Conservation (phyloP, 2,329 filamentous ascomycete genomes). For the Nakataea oryzae region DNA sequence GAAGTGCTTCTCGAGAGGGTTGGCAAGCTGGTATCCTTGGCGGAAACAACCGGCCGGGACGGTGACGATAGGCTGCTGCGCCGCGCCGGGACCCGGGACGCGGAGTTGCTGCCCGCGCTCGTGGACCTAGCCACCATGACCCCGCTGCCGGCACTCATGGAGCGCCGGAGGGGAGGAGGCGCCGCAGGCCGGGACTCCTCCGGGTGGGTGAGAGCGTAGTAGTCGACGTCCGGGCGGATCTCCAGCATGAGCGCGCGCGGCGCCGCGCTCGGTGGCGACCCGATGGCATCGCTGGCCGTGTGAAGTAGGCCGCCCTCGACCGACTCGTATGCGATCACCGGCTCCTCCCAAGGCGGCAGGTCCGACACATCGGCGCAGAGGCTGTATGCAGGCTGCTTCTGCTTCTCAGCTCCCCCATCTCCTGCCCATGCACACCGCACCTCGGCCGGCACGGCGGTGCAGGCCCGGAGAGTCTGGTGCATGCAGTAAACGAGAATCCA, state of each 20-base stretch:
- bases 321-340: neutral
- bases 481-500: slow-evolving; percentile 69
- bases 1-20: neutral
- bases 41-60: neutral
- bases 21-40: too few species aligned
- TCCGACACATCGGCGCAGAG: slow-evolving; percentile 30
- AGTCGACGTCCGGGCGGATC: slow-evolving; percentile 47
- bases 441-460: slow-evolving; percentile 47
- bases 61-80: slow-evolving; percentile 14
- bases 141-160: neutral
- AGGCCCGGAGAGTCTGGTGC: slow-evolving; percentile 60
- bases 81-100: slow-evolving; percentile 9
- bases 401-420: slow-evolving; percentile 28
- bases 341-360: slow-evolving; percentile 35
- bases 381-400: slow-evolving; percentile 44
- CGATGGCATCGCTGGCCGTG: neutral
- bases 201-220: slow-evolving; percentile 33
- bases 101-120: neutral
- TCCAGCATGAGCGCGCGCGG: slow-evolving; percentile 16
- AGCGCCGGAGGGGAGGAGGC: neutral
- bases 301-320: neutral
- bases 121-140: neutral
- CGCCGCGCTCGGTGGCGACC: neutral
- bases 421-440: slow-evolving; percentile 22
- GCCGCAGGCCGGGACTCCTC: slow-evolving; percentile 4